phyloP scores from a whole-genome alignment of 2,329 filamentous ascomycete species.

The Neobulgaria alba region DNA sequence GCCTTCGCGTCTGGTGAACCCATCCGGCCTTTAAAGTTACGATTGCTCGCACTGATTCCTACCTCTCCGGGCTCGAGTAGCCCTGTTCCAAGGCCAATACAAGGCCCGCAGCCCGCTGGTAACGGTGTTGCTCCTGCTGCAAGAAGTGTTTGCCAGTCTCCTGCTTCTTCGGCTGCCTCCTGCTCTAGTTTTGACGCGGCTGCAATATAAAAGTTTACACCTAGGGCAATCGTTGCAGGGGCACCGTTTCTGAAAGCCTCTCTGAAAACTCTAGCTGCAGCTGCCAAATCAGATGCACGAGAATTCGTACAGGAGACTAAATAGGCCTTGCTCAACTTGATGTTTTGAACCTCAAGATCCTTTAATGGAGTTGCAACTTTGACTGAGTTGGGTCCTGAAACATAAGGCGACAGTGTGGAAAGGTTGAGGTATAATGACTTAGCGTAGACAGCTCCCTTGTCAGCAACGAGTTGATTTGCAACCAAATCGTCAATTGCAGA shows the following conservation, averaged over 20 bases:
- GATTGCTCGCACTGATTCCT: constrained; percentile 74
- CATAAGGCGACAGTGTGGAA: constrained; percentile 73
- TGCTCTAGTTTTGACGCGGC: constrained; percentile 78
- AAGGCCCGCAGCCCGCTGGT: constrained; percentile 70
- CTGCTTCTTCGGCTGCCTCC: constrained; percentile 63
- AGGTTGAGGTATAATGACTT: constrained; percentile 78
- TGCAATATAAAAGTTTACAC: constrained; percentile 82
- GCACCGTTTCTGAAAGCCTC: constrained; percentile 58
- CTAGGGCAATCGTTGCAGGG: constrained; percentile 60
- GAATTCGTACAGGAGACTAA: constrained; percentile 87
- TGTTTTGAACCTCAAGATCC: constrained; percentile 64
- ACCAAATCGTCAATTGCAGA: constrained; percentile 64
- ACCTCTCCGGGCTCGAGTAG: constrained; percentile 79
- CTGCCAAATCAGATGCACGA: constrained; percentile 68
- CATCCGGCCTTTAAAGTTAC: constrained; percentile 91
- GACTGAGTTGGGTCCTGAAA: constrained; percentile 84
- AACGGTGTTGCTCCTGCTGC: constrained; percentile 69
- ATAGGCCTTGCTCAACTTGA: constrained; percentile 76
- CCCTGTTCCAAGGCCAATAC: constrained; percentile 74
- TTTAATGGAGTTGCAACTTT: constrained; percentile 74
- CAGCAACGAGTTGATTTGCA: constrained; percentile 56
- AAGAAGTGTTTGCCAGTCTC: constrained; percentile 77
- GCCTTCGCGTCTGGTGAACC: constrained; percentile 71
- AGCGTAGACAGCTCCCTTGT: constrained; percentile 70
- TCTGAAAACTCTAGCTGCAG: constrained; percentile 77